Percentiles rank a stretch among this genome's conserved stretches.
These are phyloP conservation scores for Serpula lacrymans DNA, from an alignment of 768 basidiomycete species.

Conservation along the genomic window DNA sequence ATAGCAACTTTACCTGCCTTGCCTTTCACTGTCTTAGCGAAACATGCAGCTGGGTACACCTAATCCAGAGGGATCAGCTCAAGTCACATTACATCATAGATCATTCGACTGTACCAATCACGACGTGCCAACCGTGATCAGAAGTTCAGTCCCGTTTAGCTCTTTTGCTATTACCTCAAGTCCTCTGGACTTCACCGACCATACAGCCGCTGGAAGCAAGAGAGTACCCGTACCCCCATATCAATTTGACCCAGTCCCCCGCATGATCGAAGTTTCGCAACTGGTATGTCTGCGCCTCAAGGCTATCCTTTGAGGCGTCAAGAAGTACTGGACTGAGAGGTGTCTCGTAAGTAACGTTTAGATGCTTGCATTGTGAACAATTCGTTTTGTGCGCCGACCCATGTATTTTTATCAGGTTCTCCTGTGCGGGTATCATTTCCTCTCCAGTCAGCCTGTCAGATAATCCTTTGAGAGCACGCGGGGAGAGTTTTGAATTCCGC, in stretches of 20 bases:
- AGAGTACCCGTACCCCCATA: background rate
- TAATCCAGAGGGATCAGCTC: background rate
- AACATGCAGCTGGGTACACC: background rate
- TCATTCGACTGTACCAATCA: too few species aligned
- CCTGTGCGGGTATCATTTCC: background rate
- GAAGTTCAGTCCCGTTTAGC: background rate
- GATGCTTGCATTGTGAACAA: background rate
- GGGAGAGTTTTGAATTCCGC: background rate
- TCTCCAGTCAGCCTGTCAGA: background rate
- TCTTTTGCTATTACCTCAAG: background rate
- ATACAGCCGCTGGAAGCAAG: background rate
- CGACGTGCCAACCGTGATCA: too few species aligned
- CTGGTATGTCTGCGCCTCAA: background rate
- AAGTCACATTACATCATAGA: too few species aligned
- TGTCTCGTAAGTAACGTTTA: background rate
- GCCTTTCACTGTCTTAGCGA: too few species aligned
- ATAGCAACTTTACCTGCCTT: too few species aligned
- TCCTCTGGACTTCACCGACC: background rate
- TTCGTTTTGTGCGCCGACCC: background rate
- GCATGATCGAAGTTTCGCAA: background rate
- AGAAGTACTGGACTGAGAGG: background rate
- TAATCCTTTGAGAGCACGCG: background rate
- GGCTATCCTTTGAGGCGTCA: background rate
- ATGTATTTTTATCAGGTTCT: background rate
- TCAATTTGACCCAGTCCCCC: background rate